Base-by-base conservation (phyloP, 2,329 filamentous ascomycete species). In the Fusarium austroafricanum region DNA sequence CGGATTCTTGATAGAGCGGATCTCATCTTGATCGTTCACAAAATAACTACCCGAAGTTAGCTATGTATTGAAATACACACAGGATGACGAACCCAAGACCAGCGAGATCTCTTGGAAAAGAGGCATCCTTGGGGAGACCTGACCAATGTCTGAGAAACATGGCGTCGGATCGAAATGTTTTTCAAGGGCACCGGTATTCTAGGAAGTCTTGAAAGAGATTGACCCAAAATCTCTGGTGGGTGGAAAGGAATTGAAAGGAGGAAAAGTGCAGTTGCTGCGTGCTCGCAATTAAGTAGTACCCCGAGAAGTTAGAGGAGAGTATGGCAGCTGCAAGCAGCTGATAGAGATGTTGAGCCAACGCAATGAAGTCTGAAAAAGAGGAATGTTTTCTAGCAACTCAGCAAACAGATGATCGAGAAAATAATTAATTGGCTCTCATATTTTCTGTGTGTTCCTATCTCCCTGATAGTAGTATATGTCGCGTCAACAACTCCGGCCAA, bases 131-230 rank as follows among this genome's bases (percentile, higher is more conserved):
- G n/a, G 92, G 92, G 5, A 97, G 87, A 70, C 88, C 86, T 10
- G 85, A 83, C 80, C 87, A 87, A 38, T 84, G 83, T 56, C 91
- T 91, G 50, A 90, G 88, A 76, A 96, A 97, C 94, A 97, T 79
- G 56, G 17, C 61, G 57, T 26, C n/a, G 14, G 51, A 21, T 50
- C 18, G 21, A 18, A 26, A 31, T 15, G 20, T 4, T 15, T 18
- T n/a, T 42, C 33, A 9, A 28, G n/a, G 10, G 4, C 11, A 3
- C 3, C 3, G 10, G 26, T 23, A 4, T 1, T 49, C 18, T 33
- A 29, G 4, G 10, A n/a, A 15, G 31, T 1, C 17, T 50, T 18
- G 31, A 17, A 4, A 28, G 18, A 9, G 35, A 9, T 4, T 6
- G n/a, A 8, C 9, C 5, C 20, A 20, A 37, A 14, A 26, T 26